Evolutionary conservation across 2,329 filamentous ascomycete species (phyloP), one percentile per base, ranked within the genome.

Genomic region (Aureobasidium sp.): DNA sequence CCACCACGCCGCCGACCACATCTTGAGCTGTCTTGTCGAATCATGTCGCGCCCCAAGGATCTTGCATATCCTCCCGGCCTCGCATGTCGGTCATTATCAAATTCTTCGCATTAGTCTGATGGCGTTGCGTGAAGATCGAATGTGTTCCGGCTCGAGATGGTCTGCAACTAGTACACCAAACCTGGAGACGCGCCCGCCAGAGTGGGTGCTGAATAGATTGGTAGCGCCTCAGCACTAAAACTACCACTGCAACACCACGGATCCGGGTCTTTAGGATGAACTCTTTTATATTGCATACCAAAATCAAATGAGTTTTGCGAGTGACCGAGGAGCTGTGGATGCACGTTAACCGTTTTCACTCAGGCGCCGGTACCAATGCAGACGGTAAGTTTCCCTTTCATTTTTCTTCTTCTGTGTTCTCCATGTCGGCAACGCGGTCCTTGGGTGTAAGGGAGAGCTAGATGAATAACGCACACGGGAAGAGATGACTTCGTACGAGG

Each of bases 331-430:
- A 43, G 33, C 27, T 25, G 25, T 43, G 59, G 36, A 62, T 62
- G 59, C 47, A 51, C 59, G 59, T 53, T 62, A 27, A 36, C 59
- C 47, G 59, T 62, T 62, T 62, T 18, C 59, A 53, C 45, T 62
- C 59, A 53, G 47, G 47, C n/a, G 53, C 59, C 31, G 59, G 47
- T 62, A 50, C 47, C 59, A 62, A 53, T 62, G 36, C 59, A 62
- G 59, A 29, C 47, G 45, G 36, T 62, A 18, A 25, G 43, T 38
- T 53, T 25, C n/a, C 16, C 59, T 42, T 38, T n/a, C n/a, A n/a
- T 47, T 43, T 53, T 25, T 31, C 42, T 51, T 53, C 45, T 61
- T 61, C 58, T 61, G 31, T 45, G 43, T 62, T 53, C 47, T 43
- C 43, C 47, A 53, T 51, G 47, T 51, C 59, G 36, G 47, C 18